Base-by-base conservation (phyloP, 306 rosid species). In the Canavalia ensiformis region DNA sequence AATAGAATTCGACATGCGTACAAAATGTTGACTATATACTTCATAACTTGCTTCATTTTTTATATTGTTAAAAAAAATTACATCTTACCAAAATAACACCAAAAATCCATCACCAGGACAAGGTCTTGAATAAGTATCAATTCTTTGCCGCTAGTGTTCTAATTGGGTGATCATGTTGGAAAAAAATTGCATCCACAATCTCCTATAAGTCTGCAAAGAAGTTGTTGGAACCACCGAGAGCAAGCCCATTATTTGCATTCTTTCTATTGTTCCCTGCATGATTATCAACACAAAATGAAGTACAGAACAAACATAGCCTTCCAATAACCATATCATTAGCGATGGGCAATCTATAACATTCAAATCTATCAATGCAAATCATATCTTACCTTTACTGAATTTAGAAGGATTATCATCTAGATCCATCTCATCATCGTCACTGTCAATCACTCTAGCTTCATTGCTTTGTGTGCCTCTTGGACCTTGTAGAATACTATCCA, bases 171-270 rank as follows among this genome's bases (percentile, higher is more conserved):
- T 72, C 77, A 12, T 33, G 71, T 47, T 57, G 51, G 47, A 63
- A 39, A 50, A 59, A 72, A 9, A 56, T 76, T 71, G 12, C 70
- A 50, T 8, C 73, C 63, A 41, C 34, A 74, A 60, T 70, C 37
- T 62, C 73, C 87, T 89, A 84, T 58, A 90, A 86, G 85, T 87
- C 97, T 7, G 92, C 88, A 74, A 88, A 91, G 76, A 91, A 91
- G 37, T 82, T 72, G 54, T 86, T 79, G 18, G 87, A 29, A 62
- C 47, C 77, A 33, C 68, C 75, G 0, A 7, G 3, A 29, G 75
- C 77, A 2, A 67, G 83, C 35, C 74, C 88, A 12, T 84, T 79
- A 60, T 72, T 88, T 74, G 89, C 73, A 87, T 63, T 79, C 80
- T 78, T 87, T 45, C 41, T 87, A 87, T 85, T 85, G 46, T 79